Conservation (phyloP, 495 filamentous ascomycete genomes). For the Annulohypoxylon maeteangense region DNA sequence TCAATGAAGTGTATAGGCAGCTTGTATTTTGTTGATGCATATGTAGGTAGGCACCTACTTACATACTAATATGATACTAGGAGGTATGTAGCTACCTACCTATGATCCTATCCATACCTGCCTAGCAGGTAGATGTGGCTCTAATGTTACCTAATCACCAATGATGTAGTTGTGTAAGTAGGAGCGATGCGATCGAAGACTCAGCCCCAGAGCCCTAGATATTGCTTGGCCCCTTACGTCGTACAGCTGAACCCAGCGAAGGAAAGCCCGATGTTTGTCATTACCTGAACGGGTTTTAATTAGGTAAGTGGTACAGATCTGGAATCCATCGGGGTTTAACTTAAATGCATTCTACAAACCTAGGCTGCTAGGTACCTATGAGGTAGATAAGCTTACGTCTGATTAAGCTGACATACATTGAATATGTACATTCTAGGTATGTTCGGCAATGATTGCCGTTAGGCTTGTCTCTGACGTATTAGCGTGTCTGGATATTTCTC, state of each 20-base stretch:
- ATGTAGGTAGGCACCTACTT: no score
- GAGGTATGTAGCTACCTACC: neutral
- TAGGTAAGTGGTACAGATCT: neutral
- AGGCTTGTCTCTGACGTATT: neutral
- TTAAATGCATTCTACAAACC: neutral
- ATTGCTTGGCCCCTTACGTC: neutral
- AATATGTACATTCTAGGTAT: neutral
- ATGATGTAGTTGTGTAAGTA: neutral
- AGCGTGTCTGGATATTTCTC: neutral
- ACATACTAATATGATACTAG: neutral
- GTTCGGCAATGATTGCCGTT: constrained; percentile 1
- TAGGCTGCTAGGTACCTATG: no score
- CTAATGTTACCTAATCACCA: neutral
- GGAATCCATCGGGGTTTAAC: neutral
- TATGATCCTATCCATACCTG: no score
- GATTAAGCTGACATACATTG: neutral
- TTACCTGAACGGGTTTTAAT: neutral
- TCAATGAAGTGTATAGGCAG: no score
- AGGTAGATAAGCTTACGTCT: neutral
- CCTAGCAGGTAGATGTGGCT: no score
- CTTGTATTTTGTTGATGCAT: no score
- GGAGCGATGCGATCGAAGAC: neutral
- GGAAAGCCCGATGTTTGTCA: neutral
- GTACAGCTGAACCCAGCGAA: neutral
- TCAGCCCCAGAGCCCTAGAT: neutral